Evolutionary conservation across 2,329 filamentous ascomycete species (phyloP).

Genomic region (Cercospora janseana): DNA sequence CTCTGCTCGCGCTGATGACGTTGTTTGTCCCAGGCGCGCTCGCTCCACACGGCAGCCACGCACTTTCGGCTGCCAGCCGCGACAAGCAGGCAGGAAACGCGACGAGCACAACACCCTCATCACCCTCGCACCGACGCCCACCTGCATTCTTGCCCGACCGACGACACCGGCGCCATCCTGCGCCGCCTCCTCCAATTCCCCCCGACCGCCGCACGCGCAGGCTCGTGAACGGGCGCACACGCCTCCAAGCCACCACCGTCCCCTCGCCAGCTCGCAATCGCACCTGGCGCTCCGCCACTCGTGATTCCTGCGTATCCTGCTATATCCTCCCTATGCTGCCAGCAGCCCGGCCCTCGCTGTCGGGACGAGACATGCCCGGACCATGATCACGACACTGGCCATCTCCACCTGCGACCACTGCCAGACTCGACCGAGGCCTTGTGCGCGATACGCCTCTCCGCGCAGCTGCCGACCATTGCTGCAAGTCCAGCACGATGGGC

Average conservation of each 20-base stretch:
- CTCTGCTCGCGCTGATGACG: too few relatives aligned
- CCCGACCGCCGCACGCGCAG: background rate
- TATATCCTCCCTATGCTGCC: background rate
- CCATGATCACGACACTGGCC: conserved; percentile 17
- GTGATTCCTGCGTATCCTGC: background rate
- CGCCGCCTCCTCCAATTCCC: background rate
- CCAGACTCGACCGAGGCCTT: conserved; percentile 9
- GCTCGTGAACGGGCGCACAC: background rate
- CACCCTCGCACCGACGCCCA: too few relatives aligned
- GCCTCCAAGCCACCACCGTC: background rate
- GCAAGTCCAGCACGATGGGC: conserved; percentile 15
- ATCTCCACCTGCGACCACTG: conserved; percentile 10
- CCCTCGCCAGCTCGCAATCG: background rate
- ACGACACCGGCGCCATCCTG: too few relatives aligned
- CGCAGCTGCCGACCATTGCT: conserved; percentile 5
- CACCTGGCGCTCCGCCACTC: background rate
- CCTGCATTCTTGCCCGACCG: too few relatives aligned
- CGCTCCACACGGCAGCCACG: too few relatives aligned
- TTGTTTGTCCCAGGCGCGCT: too few relatives aligned
- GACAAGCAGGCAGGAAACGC: too few relatives aligned
- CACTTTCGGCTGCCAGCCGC: too few relatives aligned
- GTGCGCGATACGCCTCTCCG: conserved; percentile 5
- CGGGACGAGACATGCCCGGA: conserved; percentile 5
- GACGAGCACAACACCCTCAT: too few relatives aligned
- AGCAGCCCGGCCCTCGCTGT: background rate